Conservation (phyloP, 768 basidiomycete species). For the Kwoniella sp. region DNA sequence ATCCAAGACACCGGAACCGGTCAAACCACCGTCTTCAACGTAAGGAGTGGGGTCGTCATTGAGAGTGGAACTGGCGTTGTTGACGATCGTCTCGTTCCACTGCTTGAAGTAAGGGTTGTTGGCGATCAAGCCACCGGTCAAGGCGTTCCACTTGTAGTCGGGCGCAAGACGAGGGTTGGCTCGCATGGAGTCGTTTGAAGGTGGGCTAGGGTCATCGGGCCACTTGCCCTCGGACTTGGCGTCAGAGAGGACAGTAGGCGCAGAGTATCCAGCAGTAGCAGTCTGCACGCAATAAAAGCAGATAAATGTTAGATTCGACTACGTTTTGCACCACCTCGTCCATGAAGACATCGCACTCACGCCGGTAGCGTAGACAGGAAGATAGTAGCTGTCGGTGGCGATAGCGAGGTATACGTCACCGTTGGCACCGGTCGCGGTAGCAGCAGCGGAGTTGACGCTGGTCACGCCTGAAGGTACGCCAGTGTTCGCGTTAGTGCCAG, state of each 20-base stretch:
- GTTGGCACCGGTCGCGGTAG: slow-evolving; percentile 50
- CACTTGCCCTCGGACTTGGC: slow-evolving; percentile 62
- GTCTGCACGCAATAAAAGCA: slow-evolving; percentile 57
- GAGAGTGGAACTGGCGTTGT: slow-evolving; percentile 69
- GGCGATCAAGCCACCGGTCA: slow-evolving; percentile 70
- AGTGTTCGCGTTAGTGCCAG: slow-evolving; percentile 38
- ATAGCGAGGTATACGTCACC: slow-evolving; percentile 64
- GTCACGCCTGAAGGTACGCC: slow-evolving; percentile 31
- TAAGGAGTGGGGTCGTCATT: slow-evolving; percentile 68
- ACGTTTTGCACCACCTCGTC: too few relatives aligned
- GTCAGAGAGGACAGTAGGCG: slow-evolving; percentile 59
- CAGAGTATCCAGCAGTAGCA: slow-evolving; percentile 58
- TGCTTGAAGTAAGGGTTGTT: slow-evolving; percentile 79
- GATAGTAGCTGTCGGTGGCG: slow-evolving; percentile 75
- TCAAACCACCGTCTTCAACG: slow-evolving; percentile 68
- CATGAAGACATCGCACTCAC: slow-evolving; percentile 62
- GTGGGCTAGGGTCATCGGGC: slow-evolving; percentile 77
- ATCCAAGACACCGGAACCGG: slow-evolving; percentile 83
- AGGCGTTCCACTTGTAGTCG: slow-evolving; percentile 82
- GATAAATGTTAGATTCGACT: neutral
- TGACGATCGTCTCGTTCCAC: slow-evolving; percentile 91
- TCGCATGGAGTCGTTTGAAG: slow-evolving; percentile 67
- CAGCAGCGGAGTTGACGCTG: slow-evolving; percentile 34
- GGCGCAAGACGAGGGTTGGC: slow-evolving; percentile 92
- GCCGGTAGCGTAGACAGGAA: slow-evolving; percentile 85